Conservation (phyloP, 768 basidiomycete genomes). For the Leucocoprinus birnbaumii region DNA sequence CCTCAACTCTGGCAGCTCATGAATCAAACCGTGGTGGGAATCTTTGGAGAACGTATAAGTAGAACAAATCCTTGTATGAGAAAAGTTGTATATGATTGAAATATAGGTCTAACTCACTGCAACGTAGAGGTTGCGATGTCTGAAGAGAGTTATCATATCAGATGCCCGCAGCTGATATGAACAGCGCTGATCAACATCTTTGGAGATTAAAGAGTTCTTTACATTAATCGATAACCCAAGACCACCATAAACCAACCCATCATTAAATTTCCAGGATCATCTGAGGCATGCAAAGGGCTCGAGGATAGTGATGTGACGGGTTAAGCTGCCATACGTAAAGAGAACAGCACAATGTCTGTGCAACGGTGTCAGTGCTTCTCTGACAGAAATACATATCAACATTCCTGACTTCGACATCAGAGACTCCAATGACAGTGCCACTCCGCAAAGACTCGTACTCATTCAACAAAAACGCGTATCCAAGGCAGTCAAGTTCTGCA, state of each 20-base stretch:
- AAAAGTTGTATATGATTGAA: too few species aligned
- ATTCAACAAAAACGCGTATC: neutral
- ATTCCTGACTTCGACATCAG: neutral
- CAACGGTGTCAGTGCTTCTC: neutral
- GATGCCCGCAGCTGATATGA: slow-evolving; percentile 4
- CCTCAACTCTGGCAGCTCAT: neutral
- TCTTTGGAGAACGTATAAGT: neutral
- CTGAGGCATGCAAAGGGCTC: neutral
- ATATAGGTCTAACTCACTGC: too few species aligned
- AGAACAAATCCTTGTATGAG: neutral
- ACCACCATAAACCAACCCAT: too few species aligned
- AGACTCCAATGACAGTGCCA: neutral
- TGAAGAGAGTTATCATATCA: slow-evolving; percentile 5
- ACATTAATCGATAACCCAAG: neutral
- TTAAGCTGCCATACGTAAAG: neutral
- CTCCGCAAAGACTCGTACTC: neutral
- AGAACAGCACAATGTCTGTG: neutral
- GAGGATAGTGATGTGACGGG: neutral
- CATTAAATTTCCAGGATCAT: neutral
- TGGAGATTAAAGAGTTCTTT: neutral
- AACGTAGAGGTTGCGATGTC: too few species aligned
- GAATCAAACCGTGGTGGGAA: neutral
- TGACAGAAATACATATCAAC: neutral
- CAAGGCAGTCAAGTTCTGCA: neutral
- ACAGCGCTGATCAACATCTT: neutral